phyloP scores from a whole-genome alignment of 768 basidiomycete genomes.

The Terana coerulea region DNA sequence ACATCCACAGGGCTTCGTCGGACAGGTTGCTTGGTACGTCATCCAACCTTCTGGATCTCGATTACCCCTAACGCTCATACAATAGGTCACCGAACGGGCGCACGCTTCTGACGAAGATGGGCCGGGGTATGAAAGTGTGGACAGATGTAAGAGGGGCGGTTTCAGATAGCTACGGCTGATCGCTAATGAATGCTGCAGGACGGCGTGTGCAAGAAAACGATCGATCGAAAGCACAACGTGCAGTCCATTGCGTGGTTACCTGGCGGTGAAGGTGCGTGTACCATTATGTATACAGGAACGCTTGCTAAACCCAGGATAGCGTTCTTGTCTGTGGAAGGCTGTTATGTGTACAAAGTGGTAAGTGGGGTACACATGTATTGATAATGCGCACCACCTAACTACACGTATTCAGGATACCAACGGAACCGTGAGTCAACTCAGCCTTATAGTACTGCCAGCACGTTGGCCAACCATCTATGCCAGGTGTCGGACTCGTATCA shows the following conservation, averaged over 20 bases:
- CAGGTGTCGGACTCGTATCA: constrained; percentile 55
- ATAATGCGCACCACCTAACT: background rate
- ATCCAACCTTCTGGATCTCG: background rate
- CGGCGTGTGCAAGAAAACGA: constrained; percentile 64
- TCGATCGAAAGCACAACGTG: constrained; percentile 50
- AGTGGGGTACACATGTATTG: constrained; percentile 11
- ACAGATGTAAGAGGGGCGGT: constrained; percentile 46
- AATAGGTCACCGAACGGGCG: constrained; percentile 64
- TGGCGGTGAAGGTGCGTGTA: constrained; percentile 48
- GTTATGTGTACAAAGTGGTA: constrained; percentile 57
- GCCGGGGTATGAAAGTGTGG: constrained; percentile 68
- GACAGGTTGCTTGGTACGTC: constrained; percentile 68
- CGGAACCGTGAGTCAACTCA: constrained; percentile 44
- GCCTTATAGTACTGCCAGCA: background rate
- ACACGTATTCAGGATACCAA: constrained; percentile 43
- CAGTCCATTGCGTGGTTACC: constrained; percentile 71
- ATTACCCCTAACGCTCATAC: background rate
- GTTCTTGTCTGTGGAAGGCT: constrained; percentile 70
- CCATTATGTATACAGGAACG: background rate
- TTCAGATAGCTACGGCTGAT: too few species aligned
- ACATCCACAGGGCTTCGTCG: constrained; percentile 68
- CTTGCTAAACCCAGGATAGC: constrained; percentile 31
- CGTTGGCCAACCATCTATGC: background rate
- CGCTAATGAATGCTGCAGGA: constrained; percentile 38
- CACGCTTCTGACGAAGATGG: constrained; percentile 60